Evolutionary conservation across 441 rosid species (phyloP).

Genomic region (Erysimum pusillum): DNA sequence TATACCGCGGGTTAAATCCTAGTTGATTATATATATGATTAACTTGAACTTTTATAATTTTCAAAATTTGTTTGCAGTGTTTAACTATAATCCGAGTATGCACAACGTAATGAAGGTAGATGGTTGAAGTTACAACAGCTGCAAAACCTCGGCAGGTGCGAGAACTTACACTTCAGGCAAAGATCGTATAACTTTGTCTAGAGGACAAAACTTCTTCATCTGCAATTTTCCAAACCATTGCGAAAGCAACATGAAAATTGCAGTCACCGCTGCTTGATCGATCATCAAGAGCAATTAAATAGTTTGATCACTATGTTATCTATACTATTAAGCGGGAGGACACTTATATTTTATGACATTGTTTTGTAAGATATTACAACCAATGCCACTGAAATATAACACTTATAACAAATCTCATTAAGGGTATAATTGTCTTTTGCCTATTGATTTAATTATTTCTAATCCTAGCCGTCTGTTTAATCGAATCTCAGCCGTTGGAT

Average conservation of each 20-base stretch:
- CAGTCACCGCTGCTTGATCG: constrained; percentile 56
- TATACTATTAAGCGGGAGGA: too few species aligned
- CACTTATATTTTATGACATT: too few species aligned
- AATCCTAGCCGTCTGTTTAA: too few species aligned
- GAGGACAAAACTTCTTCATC: constrained; percentile 62
- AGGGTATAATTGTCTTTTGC: too few species aligned
- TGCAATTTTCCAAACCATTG: constrained; percentile 64
- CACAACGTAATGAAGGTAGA: constrained; percentile 66
- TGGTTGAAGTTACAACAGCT: constrained; percentile 51
- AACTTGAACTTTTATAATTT: neutral
- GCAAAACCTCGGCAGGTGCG: constrained; percentile 54
- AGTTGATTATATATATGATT: neutral
- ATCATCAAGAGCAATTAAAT: constrained; percentile 10
- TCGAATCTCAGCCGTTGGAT: too few species aligned
- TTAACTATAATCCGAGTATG: constrained; percentile 55
- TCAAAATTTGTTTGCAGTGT: constrained; percentile 50
- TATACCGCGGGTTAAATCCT: too few species aligned
- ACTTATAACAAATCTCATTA: too few species aligned
- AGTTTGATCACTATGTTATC: too few species aligned
- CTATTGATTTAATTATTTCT: too few species aligned
- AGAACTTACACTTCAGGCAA: constrained; percentile 52
- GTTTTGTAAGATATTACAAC: too few species aligned
- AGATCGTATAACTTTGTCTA: constrained; percentile 62
- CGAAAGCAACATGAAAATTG: constrained; percentile 64
- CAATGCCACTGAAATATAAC: too few species aligned